These are phyloP conservation scores for Trichoderma afroharzianum DNA, from an alignment of 2,329 filamentous ascomycete species.

Conservation along the genomic window DNA sequence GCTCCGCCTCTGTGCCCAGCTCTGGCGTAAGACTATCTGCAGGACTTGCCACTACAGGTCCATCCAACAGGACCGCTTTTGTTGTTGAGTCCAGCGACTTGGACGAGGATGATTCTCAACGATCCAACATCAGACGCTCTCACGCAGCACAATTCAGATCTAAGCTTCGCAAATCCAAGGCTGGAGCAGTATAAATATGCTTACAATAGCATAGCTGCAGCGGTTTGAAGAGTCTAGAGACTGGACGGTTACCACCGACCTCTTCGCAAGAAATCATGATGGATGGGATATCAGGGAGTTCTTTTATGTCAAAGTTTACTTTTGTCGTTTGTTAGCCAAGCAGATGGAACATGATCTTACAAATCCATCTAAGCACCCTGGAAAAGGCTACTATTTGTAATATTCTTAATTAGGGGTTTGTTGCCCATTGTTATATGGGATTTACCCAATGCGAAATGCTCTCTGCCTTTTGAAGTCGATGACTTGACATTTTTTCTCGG, in stretches of 20 bases:
- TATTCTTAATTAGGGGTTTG: neutral
- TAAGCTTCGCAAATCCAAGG: neutral
- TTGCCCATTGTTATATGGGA: neutral
- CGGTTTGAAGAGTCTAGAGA: neutral
- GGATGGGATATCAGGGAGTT: neutral
- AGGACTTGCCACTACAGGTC: neutral
- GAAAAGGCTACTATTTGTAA: neutral
- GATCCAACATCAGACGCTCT: neutral
- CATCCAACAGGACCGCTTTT: neutral
- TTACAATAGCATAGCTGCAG: neutral
- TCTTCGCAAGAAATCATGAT: neutral
- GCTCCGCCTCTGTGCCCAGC: neutral
- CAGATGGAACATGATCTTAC: neutral
- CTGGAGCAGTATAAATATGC: neutral
- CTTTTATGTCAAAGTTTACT: neutral
- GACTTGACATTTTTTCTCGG: too few species aligned
- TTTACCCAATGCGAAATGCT: neutral
- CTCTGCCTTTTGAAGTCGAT: neutral
- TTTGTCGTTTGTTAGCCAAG: neutral
- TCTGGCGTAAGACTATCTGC: neutral
- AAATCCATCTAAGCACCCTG: neutral
- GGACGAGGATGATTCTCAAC: neutral
- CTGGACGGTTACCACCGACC: neutral
- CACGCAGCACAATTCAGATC: neutral
- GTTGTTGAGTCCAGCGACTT: neutral